phyloP scores from a whole-genome alignment of 495 filamentous ascomycete genomes.

The Polyplosphaeria fusca region DNA sequence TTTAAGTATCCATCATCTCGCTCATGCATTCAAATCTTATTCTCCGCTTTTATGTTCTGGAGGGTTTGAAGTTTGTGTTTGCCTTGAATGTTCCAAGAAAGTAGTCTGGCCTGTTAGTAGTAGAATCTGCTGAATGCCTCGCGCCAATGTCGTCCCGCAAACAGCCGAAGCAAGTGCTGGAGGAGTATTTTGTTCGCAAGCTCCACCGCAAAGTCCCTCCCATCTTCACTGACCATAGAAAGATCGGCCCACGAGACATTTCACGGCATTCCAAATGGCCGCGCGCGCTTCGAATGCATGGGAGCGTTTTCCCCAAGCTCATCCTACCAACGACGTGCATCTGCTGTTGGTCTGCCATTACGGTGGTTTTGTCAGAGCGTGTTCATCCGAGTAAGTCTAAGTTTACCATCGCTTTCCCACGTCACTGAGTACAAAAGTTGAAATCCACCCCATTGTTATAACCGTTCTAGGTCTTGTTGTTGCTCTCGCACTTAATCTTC shows the following conservation, averaged over 20 bases:
- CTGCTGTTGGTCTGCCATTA: not conserved
- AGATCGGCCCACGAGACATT: conserved; percentile 61
- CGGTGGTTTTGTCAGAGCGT: not conserved
- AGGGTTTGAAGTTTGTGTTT: too few species aligned
- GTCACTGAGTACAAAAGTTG: conserved; percentile 38
- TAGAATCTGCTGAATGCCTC: too few species aligned
- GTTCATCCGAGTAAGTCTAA: not conserved
- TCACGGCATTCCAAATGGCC: conserved; percentile 79
- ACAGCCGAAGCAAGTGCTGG: not conserved
- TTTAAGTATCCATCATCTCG: too few species aligned
- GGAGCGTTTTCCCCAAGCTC: conserved; percentile 74
- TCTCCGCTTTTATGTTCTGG: too few species aligned
- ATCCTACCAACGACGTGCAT: conserved; percentile 12
- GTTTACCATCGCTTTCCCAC: not conserved
- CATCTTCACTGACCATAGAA: not conserved
- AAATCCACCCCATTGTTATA: conserved; percentile 65
- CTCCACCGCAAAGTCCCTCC: not conserved
- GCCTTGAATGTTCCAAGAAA: too few species aligned
- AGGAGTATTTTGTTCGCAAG: not conserved
- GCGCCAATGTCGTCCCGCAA: too few species aligned
- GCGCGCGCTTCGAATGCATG: conserved; percentile 73
- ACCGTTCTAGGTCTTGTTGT: conserved; percentile 87
- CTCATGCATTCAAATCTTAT: too few species aligned
- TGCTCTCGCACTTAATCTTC: conserved; percentile 75
- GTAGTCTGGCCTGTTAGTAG: too few species aligned